Conservation (phyloP, 1,139 yeast genomes). For the Martiniozyma asiatica region DNA sequence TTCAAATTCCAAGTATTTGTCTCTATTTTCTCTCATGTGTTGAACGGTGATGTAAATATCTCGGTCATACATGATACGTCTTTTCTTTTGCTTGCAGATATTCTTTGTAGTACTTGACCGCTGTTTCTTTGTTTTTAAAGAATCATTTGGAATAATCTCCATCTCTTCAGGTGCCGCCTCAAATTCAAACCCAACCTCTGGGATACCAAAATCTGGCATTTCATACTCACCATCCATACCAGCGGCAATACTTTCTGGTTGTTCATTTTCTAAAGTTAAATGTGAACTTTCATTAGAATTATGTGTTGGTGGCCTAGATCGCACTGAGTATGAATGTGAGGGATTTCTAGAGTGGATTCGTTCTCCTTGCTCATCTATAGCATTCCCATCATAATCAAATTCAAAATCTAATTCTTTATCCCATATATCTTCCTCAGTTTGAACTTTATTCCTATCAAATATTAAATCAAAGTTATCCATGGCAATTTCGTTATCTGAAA, state of each 20-base stretch:
- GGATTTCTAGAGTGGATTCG: too few relatives aligned
- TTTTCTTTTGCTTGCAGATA: too few relatives aligned
- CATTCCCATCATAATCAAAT: slow-evolving; percentile 19
- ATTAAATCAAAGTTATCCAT: background rate
- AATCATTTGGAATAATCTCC: too few relatives aligned
- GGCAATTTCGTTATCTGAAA: background rate
- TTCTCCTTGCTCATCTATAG: too few relatives aligned
- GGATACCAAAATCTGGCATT: slow-evolving; percentile 4
- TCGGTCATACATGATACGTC: slow-evolving; percentile 8
- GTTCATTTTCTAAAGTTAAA: too few relatives aligned
- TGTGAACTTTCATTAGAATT: background rate
- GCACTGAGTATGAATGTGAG: too few relatives aligned
- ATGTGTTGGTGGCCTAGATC: too few relatives aligned
- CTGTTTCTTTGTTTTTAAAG: too few relatives aligned
- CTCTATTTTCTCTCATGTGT: slow-evolving; percentile 10
- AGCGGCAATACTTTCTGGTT: too few relatives aligned
- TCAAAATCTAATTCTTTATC: slow-evolving; percentile 16
- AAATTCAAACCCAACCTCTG: background rate
- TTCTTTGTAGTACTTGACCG: too few relatives aligned
- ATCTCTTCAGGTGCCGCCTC: background rate
- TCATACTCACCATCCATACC: slow-evolving; percentile 1
- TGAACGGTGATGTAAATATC: slow-evolving; percentile 8
- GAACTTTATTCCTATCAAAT: background rate
- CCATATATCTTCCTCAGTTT: slow-evolving; percentile 6
- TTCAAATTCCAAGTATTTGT: slow-evolving; percentile 9